Evolutionary conservation across 2,329 filamentous ascomycete genomes (phyloP).

Genomic region (Alternaria arbusti): DNA sequence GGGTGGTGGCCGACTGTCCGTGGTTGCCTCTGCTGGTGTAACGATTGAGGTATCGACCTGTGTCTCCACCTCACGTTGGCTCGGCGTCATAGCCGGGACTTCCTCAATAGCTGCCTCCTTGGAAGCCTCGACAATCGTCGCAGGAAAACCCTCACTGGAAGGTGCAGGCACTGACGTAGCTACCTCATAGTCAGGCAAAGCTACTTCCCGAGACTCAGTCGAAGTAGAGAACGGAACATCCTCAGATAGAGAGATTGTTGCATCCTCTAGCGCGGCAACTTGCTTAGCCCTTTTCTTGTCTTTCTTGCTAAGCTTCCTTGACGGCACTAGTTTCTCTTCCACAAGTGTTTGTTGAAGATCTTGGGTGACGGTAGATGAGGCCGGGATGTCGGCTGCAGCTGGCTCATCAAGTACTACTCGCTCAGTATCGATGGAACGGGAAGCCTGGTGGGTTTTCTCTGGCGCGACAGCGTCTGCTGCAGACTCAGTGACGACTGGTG

Average conservation of each 20-base stretch:
- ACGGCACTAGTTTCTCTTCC: constrained; percentile 15
- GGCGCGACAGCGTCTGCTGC: background rate
- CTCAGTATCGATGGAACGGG: background rate
- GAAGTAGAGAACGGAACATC: background rate
- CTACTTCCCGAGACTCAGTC: background rate
- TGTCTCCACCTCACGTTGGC: constrained; percentile 41
- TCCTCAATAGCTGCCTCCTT: background rate
- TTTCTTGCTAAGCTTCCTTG: constrained; percentile 32
- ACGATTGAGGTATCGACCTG: constrained; percentile 26
- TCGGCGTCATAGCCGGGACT: constrained; percentile 13
- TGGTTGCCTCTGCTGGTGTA: constrained; percentile 1
- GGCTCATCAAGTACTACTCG: background rate
- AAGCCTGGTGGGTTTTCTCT: background rate
- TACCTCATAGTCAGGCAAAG: background rate
- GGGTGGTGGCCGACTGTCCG: background rate
- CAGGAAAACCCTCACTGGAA: background rate
- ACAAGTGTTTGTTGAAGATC: background rate
- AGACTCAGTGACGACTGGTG: background rate
- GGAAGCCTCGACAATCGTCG: background rate
- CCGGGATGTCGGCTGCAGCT: background rate
- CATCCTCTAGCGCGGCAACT: constrained; percentile 2
- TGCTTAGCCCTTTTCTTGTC: constrained; percentile 39
- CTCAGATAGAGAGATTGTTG: background rate
- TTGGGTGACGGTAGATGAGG: background rate
- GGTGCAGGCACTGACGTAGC: background rate